These are phyloP conservation scores for Parmelia sp. DNA, from an alignment of 495 filamentous ascomycete species.

Conservation along the genomic window DNA sequence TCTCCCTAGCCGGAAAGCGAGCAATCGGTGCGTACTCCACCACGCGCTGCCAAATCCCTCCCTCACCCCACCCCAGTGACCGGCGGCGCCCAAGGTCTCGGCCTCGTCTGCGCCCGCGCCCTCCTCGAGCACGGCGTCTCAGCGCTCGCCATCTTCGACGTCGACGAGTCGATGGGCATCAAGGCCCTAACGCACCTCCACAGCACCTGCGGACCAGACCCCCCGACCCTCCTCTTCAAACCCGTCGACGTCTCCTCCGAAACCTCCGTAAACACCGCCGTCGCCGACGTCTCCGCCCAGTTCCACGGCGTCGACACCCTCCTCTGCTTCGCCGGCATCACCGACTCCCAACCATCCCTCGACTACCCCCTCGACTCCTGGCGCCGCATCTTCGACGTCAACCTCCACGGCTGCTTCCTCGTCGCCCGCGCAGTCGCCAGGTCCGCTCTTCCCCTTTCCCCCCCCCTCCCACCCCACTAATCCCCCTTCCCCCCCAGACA, in stretches of 20 bases:
- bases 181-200: constrained; percentile 13
- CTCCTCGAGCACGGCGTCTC: constrained; percentile 64
- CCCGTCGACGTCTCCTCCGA: constrained; percentile 54
- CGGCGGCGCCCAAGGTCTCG: constrained; percentile 61
- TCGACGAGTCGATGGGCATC: constrained; percentile 32
- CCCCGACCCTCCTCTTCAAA: constrained; percentile 30
- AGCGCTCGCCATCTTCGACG: constrained; percentile 56
- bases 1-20: constrained; percentile 18
- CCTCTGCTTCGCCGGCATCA: constrained; percentile 61
- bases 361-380: constrained; percentile 50
- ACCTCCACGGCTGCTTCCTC: constrained; percentile 60
- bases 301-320: constrained; percentile 53
- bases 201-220: neutral
- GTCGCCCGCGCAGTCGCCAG: constrained; percentile 57
- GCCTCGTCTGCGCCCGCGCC: constrained; percentile 48
- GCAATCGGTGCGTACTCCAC: constrained; percentile 16
- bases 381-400: constrained; percentile 57
- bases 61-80: constrained; percentile 39
- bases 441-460: neutral
- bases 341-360: constrained; percentile 49
- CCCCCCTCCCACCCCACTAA: no score
- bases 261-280: constrained; percentile 39
- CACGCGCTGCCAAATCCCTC: neutral
- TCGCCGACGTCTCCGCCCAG: constrained; percentile 32
- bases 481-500: no score